These are phyloP conservation scores for Cucumis melo DNA, from an alignment of 306 rosid species.

Conservation along the genomic window DNA sequence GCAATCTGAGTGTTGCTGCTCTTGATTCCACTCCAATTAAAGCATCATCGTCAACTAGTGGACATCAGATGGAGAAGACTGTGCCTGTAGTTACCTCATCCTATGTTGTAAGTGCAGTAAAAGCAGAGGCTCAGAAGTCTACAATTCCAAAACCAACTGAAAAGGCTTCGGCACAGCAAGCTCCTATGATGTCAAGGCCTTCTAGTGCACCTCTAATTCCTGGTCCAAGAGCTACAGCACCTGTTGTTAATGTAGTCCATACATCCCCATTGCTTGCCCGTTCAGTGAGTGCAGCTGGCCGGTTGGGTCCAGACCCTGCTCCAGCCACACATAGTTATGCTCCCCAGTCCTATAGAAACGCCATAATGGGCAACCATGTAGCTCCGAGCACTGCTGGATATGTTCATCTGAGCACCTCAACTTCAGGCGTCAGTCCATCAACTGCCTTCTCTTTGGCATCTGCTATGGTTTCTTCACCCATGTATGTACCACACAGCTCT, in stretches of 20 bases:
- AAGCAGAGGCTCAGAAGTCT: constrained; percentile 43
- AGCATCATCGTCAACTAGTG: constrained; percentile 30
- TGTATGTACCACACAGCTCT: constrained; percentile 44
- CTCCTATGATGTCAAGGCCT: constrained; percentile 55
- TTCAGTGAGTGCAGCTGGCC: constrained; percentile 76
- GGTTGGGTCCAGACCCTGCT: constrained; percentile 78
- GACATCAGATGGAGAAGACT: constrained; percentile 39
- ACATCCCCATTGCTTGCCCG: constrained; percentile 61
- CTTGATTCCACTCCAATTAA: constrained; percentile 28
- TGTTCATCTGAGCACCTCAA: constrained; percentile 39
- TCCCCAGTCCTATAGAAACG: constrained; percentile 92
- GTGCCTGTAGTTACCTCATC: constrained; percentile 27
- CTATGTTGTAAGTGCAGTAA: constrained; percentile 26
- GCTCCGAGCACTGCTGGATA: constrained; percentile 37
- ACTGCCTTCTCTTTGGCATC: constrained; percentile 46
- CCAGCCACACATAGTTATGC: constrained; percentile 59
- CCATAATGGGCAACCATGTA: constrained; percentile 66
- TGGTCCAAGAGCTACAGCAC: constrained; percentile 60
- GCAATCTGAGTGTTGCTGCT: constrained; percentile 24
- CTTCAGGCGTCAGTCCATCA: constrained; percentile 37
- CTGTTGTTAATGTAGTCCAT: constrained; percentile 63
- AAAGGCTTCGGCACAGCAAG: constrained; percentile 36
- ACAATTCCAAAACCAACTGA: constrained; percentile 38
- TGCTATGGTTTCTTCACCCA: constrained; percentile 47
- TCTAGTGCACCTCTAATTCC: constrained; percentile 81